Conservation (phyloP, 768 basidiomycete genomes). For the Stropharia rugosoannulata region DNA sequence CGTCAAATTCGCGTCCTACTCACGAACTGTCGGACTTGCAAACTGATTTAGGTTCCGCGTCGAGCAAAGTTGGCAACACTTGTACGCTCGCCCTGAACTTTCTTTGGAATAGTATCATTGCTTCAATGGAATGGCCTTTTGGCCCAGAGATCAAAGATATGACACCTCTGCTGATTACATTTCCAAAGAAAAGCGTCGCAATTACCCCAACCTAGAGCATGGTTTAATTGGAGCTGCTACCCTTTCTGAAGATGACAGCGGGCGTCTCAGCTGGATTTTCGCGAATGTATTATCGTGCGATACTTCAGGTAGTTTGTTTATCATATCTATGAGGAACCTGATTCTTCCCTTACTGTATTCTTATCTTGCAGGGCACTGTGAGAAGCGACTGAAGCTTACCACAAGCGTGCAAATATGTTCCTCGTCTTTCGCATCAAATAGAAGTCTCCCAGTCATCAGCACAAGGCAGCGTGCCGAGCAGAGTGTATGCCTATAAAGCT, state of each 20-base stretch:
- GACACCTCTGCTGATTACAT: conserved; percentile 3
- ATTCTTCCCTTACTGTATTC: not conserved
- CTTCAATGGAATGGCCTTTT: conserved; percentile 70
- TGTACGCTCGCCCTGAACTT: not conserved
- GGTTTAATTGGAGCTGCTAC: conserved; percentile 59
- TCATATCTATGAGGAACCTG: too few relatives aligned
- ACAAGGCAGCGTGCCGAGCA: conserved; percentile 59
- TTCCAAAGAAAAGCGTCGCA: conserved; percentile 26
- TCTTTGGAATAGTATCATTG: conserved; percentile 1
- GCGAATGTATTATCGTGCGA: conserved; percentile 20
- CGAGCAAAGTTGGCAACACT: not conserved
- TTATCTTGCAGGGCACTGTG: conserved; percentile 5
- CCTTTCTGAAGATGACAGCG: conserved; percentile 39
- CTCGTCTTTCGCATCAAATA: conserved; percentile 42
- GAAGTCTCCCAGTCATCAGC: conserved; percentile 28
- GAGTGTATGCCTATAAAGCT: conserved; percentile 46
- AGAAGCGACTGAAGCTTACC: conserved; percentile 17
- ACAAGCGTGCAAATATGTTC: conserved; percentile 53
- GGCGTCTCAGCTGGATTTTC: conserved; percentile 54
- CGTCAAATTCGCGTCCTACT: too few relatives aligned
- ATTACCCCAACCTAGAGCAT: conserved; percentile 55
- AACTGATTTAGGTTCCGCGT: conserved; percentile 4
- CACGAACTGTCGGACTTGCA: conserved; percentile 21
- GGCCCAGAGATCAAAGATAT: conserved; percentile 56
- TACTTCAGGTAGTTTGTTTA: not conserved